Conservation (phyloP, 75 land plant species). For the Selaginella moellendorffii region DNA sequence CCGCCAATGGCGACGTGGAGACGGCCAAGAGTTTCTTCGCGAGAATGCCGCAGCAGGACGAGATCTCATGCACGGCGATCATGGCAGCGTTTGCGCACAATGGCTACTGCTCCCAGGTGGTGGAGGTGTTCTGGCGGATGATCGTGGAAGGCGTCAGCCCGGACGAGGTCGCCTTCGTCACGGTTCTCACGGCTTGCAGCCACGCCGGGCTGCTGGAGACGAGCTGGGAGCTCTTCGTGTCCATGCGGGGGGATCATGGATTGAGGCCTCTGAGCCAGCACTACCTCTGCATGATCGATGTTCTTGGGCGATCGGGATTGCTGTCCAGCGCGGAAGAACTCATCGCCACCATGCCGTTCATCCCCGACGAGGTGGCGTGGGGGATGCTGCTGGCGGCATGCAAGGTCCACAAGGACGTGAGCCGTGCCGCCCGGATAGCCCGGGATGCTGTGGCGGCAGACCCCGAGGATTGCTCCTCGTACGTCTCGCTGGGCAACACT, state of each 20-base stretch:
- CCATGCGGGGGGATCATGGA: conserved; percentile 19
- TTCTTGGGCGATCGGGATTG: conserved; percentile 41
- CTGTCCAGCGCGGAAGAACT: conserved; percentile 34
- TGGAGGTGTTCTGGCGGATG: conserved; percentile 13
- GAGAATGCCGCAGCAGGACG: conserved; percentile 6
- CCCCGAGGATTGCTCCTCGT: conserved; percentile 36
- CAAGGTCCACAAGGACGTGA: conserved; percentile 31
- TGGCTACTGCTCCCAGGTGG: conserved; percentile 2
- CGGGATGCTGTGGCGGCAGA: conserved; percentile 22
- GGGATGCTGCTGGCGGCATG: conserved; percentile 42
- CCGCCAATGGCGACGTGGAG: conserved; percentile 11
- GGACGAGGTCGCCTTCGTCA: conserved; percentile 7
- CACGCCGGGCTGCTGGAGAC: conserved; percentile 23
- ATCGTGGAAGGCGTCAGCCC: conserved; percentile 4
- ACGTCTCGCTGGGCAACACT: conserved; percentile 46
- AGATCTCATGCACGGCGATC: conserved; percentile 10
- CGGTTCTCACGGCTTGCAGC: conserved; percentile 13
- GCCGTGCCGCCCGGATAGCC: conserved; percentile 29
- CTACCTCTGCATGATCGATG: no score
- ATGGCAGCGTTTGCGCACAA: conserved; percentile 15
- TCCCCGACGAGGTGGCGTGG: conserved; percentile 46
- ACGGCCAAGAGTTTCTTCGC: conserved; percentile 10
- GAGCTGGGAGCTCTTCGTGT: conserved; percentile 28
- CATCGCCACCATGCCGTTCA: conserved; percentile 33
- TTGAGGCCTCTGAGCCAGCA: conserved; percentile 31